Percentiles rank a stretch among this genome's conserved stretches.
Conservation (phyloP, 2,329 filamentous ascomycete genomes). For the Nothomitra cinnamomea region DNA sequence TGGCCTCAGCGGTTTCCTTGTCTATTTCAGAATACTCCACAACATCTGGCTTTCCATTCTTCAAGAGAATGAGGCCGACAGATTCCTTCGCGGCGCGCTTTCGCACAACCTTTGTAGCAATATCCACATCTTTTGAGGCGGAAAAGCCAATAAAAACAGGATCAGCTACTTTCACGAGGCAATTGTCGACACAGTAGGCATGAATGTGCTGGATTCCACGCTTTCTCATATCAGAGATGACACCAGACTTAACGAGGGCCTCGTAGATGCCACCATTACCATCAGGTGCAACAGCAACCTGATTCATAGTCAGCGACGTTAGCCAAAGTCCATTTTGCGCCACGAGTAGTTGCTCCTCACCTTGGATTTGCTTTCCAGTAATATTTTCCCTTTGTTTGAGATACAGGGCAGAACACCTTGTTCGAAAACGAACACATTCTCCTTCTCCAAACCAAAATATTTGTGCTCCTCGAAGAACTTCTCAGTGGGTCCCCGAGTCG, state of each 20-base stretch:
- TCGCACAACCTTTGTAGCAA: conserved; percentile 97
- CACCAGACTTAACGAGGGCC: conserved; percentile 63
- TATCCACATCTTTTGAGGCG: conserved; percentile 74
- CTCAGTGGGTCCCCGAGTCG: conserved; percentile 82
- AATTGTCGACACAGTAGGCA: conserved; percentile 97
- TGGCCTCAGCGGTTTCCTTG: conserved; percentile 69
- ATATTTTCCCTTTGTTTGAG: conserved; percentile 92
- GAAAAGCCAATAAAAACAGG: conserved; percentile 91
- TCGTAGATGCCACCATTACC: conserved; percentile 96
- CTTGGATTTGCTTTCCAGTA: conserved; percentile 78
- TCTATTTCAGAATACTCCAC: conserved; percentile 99
- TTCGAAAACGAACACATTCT: conserved; percentile 86
- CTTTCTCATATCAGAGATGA: conserved; percentile 73
- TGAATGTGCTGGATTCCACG: conserved; percentile 90
- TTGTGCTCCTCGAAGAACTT: conserved; percentile 77
- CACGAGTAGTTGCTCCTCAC: conserved; percentile 22
- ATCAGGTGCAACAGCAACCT: conserved; percentile 84
- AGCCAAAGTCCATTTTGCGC: neutral
- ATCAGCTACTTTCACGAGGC: conserved; percentile 96
- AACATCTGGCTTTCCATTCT: conserved; percentile 91
- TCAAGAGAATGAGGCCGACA: conserved; percentile 82
- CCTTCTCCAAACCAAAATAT: conserved; percentile 76
- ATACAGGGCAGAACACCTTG: conserved; percentile 95
- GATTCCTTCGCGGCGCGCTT: conserved; percentile 95
- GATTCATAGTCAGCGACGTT: neutral